Base-by-base conservation (phyloP, 106 monocot species). In the Dendrobium catenatum region DNA sequence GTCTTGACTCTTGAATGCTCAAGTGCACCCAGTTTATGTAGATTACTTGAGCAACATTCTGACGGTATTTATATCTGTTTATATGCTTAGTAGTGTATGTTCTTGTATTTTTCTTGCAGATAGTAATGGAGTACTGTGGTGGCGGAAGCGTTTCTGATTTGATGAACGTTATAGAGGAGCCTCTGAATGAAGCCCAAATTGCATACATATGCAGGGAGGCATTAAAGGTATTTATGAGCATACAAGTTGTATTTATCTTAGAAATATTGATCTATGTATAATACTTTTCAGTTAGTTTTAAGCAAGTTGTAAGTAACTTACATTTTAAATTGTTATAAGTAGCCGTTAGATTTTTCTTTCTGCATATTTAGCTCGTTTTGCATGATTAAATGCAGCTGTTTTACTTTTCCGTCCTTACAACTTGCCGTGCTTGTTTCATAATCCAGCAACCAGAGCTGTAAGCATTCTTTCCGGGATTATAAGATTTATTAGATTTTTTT, bases 101-200 rank as follows among this genome's bases (percentile, higher is more conserved):
- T 33, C 78, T 22, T 70, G 78, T 47, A 37, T 42, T 78, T 78
- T 87, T 44, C n/a, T 88, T 78, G 55, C 93, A 99, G 99, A 99
- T 99, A 87, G 89, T 99, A 70, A 99, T 99, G 99, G 99, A 99
- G 81, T 99, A 99, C 80, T 99, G 99, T 80, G 99, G 99, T 79
- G 95, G 99, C 29, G 99, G 99, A 78, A 99, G 99, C 79, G 93
- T 95, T 86, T 91, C 99, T 84, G 99, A 99, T 77, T 84, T 99
- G 87, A 99, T 99, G 89, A 87, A 77, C 85, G 83, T 87, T 26
- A 99, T 88, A 75, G 99, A 95, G 73, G 99, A 99, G 79, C 82
- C 93, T 46, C 80, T 99, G 66, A 91, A 85, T 24, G 99, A 99
- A 86, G 86, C 91, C 56, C 99, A 99, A 83, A 99, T 99, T 67